Evolutionary conservation across 2,329 filamentous ascomycete species (phyloP).

Genomic region (Sclerotinia sclerotiorum): DNA sequence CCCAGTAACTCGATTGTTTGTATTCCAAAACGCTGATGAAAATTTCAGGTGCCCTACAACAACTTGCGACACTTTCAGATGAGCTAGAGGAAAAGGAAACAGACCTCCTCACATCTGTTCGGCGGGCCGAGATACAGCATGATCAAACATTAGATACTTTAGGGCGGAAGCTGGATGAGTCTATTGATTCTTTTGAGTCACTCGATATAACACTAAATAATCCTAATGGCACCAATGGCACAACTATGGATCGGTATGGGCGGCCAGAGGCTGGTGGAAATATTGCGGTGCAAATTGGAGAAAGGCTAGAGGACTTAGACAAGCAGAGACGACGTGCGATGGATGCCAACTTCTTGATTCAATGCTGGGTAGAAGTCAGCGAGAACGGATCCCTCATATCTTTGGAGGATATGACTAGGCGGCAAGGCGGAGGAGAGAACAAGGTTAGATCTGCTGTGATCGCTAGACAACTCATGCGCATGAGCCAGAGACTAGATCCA

Average conservation of each 20-base stretch:
- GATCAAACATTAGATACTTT: slow-evolving; percentile 86
- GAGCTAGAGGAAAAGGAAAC: slow-evolving; percentile 89
- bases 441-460: slow-evolving; percentile 95
- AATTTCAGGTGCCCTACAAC: slow-evolving; percentile 59
- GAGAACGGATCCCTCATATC: slow-evolving; percentile 82
- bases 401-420: slow-evolving; percentile 78
- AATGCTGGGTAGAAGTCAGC: slow-evolving; percentile 95
- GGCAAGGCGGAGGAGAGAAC: slow-evolving; percentile 81
- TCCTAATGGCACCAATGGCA: slow-evolving; percentile 47
- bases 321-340: slow-evolving; percentile 84
- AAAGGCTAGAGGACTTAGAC: slow-evolving; percentile 90
- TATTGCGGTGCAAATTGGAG: slow-evolving; percentile 90
- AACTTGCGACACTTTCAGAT: slow-evolving; percentile 70
- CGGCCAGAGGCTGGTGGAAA: slow-evolving; percentile 69
- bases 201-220: slow-evolving; percentile 81
- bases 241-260: slow-evolving; percentile 46
- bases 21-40: slow-evolving; percentile 34
- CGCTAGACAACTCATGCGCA: slow-evolving; percentile 86
- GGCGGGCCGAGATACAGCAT: slow-evolving; percentile 88
- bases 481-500: slow-evolving; percentile 86
- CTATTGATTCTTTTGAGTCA: slow-evolving; percentile 87
- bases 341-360: slow-evolving; percentile 91
- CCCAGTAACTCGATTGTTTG: neutral
- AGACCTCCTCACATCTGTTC: slow-evolving; percentile 83
- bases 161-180: slow-evolving; percentile 85